A percentile compares a stretch with the other conserved stretches of the same genome.
Conservation (phyloP, 1,139 yeast genomes). For the Candida sojae region DNA sequence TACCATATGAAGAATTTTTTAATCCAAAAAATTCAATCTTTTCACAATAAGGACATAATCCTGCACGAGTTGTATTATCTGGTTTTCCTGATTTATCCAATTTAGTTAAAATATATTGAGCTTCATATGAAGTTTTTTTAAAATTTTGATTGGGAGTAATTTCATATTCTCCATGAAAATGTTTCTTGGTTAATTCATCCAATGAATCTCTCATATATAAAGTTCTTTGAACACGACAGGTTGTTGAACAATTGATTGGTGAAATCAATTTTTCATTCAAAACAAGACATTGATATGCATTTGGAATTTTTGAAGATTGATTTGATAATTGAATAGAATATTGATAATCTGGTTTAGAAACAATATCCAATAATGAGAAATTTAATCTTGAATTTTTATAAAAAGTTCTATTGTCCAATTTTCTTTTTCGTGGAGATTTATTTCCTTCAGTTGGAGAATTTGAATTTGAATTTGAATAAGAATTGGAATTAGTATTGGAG, state of each 20-base stretch:
- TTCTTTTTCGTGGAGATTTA: slow-evolving; percentile 6
- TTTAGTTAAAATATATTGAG: slow-evolving; percentile 16
- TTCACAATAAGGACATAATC: slow-evolving; percentile 35
- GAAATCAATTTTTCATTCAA: slow-evolving; percentile 13
- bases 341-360: slow-evolving; percentile 12
- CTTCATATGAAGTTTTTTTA: slow-evolving; percentile 15
- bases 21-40: slow-evolving; percentile 31
- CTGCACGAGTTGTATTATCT: slow-evolving; percentile 21
- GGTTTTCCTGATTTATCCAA: slow-evolving; percentile 13
- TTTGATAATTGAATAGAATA: slow-evolving; percentile 11
- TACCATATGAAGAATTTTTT: slow-evolving; percentile 34
- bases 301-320: slow-evolving; percentile 10
- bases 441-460: neutral
- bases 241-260: slow-evolving; percentile 9
- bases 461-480: neutral
- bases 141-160: slow-evolving; percentile 13
- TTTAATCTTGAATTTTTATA: slow-evolving; percentile 9
- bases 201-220: slow-evolving; percentile 12
- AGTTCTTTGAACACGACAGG: slow-evolving; percentile 14
- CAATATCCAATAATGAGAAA: slow-evolving; percentile 9
- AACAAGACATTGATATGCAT: slow-evolving; percentile 9
- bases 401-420: slow-evolving; percentile 3
- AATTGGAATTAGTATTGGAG: neutral
- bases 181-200: slow-evolving; percentile 1
- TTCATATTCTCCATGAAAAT: slow-evolving; percentile 8